These are phyloP conservation scores for Avena atlantica DNA, from an alignment of 176 grass and related monocot species.

Conservation along the genomic window DNA sequence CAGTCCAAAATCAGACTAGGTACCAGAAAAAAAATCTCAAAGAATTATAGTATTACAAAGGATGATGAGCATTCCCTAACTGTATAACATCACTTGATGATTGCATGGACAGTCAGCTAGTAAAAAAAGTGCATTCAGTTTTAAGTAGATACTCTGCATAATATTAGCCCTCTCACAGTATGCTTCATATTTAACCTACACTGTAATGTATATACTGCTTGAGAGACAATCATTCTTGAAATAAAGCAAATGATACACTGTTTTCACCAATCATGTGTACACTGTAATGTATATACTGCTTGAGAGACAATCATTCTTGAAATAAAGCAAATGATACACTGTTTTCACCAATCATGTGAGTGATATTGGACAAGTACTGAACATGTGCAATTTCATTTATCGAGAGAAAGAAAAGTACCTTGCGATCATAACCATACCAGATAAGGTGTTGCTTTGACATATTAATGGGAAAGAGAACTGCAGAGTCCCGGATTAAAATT, in stretches of 20 bases:
- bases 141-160: neutral
- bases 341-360: neutral
- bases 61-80: neutral
- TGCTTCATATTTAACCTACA: neutral
- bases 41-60: neutral
- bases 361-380: neutral
- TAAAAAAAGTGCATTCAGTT: neutral
- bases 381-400: neutral
- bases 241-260: neutral
- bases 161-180: neutral
- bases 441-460: slow-evolving; percentile 96
- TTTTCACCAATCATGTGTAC: neutral
- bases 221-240: slow-evolving; percentile 9
- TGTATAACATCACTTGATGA: neutral
- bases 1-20: neutral
- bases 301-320: slow-evolving; percentile 10
- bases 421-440: slow-evolving; percentile 97
- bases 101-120: neutral
- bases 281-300: neutral
- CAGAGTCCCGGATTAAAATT: slow-evolving; percentile 84
- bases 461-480: slow-evolving; percentile 94
- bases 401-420: slow-evolving; percentile 54
- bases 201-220: neutral
- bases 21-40: neutral
- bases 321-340: neutral